Evolutionary conservation across 768 basidiomycete genomes (phyloP).

Genomic region (Gyrodon lividus): DNA sequence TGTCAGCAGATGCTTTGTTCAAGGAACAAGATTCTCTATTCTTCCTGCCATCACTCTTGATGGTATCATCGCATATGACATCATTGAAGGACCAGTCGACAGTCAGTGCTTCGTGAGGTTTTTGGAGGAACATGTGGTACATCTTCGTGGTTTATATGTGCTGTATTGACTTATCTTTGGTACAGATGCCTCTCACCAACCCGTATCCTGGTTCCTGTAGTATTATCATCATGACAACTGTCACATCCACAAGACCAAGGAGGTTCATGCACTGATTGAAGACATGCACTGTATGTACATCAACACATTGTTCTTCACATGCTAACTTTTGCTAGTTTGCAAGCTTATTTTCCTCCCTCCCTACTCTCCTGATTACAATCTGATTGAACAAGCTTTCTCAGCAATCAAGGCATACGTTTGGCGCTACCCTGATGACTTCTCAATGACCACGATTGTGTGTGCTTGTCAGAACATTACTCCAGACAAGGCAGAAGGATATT

Average conservation of each 20-base stretch:
- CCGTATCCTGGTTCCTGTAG: conserved; percentile 12
- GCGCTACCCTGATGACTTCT: too few species aligned
- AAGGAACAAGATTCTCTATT: conserved; percentile 11
- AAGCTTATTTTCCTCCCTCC: too few species aligned
- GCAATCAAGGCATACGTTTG: too few species aligned
- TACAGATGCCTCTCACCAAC: not conserved
- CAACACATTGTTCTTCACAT: too few species aligned
- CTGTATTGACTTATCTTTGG: too few species aligned
- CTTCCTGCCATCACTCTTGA: conserved; percentile 19
- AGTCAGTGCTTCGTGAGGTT: conserved; percentile 5
- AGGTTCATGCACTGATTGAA: conserved; percentile 18
- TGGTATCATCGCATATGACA: conserved; percentile 18
- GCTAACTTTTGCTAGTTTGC: too few species aligned
- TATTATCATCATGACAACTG: conserved; percentile 28
- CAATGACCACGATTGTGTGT: too few species aligned
- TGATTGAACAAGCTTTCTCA: too few species aligned
- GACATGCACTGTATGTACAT: conserved; percentile 19
- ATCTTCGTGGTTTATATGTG: not conserved
- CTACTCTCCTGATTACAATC: too few species aligned
- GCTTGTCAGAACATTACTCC: conserved; percentile 2
- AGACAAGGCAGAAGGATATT: conserved; percentile 3
- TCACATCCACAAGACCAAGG: conserved; percentile 22
- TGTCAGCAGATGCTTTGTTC: conserved; percentile 13
- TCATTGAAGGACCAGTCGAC: conserved; percentile 17
- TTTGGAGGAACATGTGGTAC: conserved; percentile 10